Evolutionary conservation across 192 early-diverging fungal genomes (phyloP).

Genomic region (Spinellus fusiger): DNA sequence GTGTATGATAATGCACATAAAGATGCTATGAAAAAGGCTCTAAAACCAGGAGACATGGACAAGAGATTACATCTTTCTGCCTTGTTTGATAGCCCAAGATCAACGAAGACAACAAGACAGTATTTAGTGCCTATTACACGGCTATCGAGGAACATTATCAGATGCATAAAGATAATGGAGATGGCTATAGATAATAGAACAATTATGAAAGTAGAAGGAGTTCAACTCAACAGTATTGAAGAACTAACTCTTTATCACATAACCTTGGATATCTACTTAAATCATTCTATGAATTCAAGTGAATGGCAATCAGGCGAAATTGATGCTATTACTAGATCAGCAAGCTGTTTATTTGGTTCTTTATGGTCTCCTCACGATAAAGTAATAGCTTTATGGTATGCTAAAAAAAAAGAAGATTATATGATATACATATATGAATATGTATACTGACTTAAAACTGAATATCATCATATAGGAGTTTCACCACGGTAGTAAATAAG

Average conservation of each 20-base stretch:
- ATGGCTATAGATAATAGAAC: constrained; percentile 8
- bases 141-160: constrained; percentile 5
- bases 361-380: constrained; percentile 1
- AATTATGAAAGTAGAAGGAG: not conserved
- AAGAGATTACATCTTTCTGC: constrained; percentile 11
- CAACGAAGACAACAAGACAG: constrained; percentile 2
- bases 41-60: constrained; percentile 10
- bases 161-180: constrained; percentile 6
- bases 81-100: constrained; percentile 2
- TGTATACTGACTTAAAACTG: not conserved
- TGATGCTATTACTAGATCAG: constrained; percentile 2
- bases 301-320: constrained; percentile 1
- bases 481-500: constrained; percentile 1
- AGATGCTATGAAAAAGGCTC: constrained; percentile 2
- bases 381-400: constrained; percentile 3
- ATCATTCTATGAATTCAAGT: not conserved
- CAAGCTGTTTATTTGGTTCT: constrained; percentile 2
- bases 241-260: constrained; percentile 5
- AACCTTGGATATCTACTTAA: not conserved
- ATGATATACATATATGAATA: not conserved
- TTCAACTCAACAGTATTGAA: constrained; percentile 1
- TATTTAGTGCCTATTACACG: constrained; percentile 9
- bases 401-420: constrained; percentile 8
- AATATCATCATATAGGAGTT: constrained; percentile 1
- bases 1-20: constrained; percentile 12